These are phyloP conservation scores for Candida nemodendra DNA, from an alignment of 805 yeast genomes.

Conservation along the genomic window DNA sequence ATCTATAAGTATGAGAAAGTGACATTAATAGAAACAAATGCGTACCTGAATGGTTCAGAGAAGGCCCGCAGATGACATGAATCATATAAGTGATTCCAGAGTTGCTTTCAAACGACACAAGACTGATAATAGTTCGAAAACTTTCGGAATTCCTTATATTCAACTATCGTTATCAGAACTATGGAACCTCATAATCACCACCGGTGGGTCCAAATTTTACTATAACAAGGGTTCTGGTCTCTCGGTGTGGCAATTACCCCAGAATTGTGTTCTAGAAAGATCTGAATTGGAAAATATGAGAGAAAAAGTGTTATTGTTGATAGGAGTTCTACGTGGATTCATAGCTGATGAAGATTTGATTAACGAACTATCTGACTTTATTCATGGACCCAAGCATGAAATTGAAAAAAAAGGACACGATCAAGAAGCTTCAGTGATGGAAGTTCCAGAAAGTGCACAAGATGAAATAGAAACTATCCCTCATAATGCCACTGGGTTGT, in stretches of 20 bases:
- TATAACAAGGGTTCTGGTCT: constrained; percentile 5
- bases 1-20: too few relatives aligned
- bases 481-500: background rate
- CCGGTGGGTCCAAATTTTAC: constrained; percentile 26
- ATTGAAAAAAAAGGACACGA: background rate
- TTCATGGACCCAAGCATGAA: constrained; percentile 4
- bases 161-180: constrained; percentile 15
- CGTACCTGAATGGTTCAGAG: too few relatives aligned
- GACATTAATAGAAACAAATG: too few relatives aligned
- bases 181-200: constrained; percentile 25
- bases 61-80: too few relatives aligned
- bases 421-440: background rate
- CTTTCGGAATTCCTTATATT: constrained; percentile 10
- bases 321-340: constrained; percentile 21
- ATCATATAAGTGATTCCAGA: background rate
- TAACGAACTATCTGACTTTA: constrained; percentile 8
- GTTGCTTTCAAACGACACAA: constrained; percentile 2
- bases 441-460: background rate
- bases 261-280: constrained; percentile 7
- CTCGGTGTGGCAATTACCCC: constrained; percentile 28
- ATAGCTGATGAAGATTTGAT: background rate
- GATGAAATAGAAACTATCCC: background rate
- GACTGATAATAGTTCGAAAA: background rate
- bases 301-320: constrained; percentile 11
- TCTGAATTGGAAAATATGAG: constrained; percentile 5